Evolutionary conservation across 139 green algal species (phyloP), one percentile per base, ranked within the genome.

Genomic region (Gonium pectorale): DNA sequence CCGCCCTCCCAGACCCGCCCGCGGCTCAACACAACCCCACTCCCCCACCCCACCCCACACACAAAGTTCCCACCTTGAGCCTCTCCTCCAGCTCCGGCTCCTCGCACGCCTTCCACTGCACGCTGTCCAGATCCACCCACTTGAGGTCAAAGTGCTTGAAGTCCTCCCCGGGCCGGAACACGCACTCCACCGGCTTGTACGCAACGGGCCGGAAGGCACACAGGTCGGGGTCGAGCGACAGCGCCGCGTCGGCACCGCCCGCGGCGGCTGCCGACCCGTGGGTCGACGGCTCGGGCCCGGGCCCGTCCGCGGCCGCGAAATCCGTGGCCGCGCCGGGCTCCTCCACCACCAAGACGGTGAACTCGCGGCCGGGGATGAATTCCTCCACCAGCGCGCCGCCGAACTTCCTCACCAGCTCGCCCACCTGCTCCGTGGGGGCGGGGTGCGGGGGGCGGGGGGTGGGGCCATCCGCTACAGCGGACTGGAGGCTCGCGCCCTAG

Each of bases 101-200:
- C 38, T 56, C 37, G 73, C 73, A 81, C 27, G 73, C 38, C 54
- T 6, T 29, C 73, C 79, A 89, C 3, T 17, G 2, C 8, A 86
- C 66, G 2, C 21, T 38, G 9, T 86, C 86, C 43, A 77, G 80
- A n/a, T 89, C 79, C 0, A 22, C 44, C 59, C 80, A 89, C 70
- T 89, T 89, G 60, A 89, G 86, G 51, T 89, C 79, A 51, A 89
- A 89, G 56, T 89, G 86, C 64, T 89, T 83, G 70, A 86, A 86
- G 29, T 72, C 52, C 81, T 70, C 64, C 63, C 79, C 79, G 0
- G 43, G 33, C 1, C 27, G 60, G 37, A 89, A 89, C 31, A 6
- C 31, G 71, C 86, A 89, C 79, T 89, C 86, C 31, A 89, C 52
- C 27, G 86, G 86, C 26, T 54, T 35, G 44, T 81, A 79, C 1